Conservation (phyloP, 352 stramenopile genomes). For the Thalassiosira oceanica region DNA sequence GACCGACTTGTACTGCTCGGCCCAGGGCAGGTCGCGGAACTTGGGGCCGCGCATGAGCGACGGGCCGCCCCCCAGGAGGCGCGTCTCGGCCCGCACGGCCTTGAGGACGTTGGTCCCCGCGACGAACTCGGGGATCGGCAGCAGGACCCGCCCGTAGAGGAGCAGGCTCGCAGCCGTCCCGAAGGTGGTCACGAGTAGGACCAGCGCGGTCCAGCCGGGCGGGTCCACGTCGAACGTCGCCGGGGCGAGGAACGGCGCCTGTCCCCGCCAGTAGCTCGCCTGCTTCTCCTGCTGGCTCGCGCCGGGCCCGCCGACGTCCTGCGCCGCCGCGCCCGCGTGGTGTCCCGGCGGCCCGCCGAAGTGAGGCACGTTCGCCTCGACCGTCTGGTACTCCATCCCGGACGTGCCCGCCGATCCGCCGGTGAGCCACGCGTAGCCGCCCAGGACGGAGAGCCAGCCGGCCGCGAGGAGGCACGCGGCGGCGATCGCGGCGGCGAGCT, state of each 20-base stretch:
- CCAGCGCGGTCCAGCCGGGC: conserved; percentile 13
- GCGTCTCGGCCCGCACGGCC: conserved; percentile 38
- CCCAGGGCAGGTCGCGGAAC: conserved; percentile 47
- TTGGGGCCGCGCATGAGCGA: conserved; percentile 11
- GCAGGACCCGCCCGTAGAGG: conserved; percentile 57
- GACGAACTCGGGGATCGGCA: conserved; percentile 68
- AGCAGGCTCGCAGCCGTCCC: conserved; percentile 33
- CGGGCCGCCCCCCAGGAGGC: conserved; percentile 14
- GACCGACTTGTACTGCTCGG: conserved; percentile 66
- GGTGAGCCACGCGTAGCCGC: conserved; percentile 16
- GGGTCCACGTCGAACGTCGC: conserved; percentile 13
- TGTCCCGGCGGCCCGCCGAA: conserved; percentile 5
- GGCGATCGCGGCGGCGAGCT: conserved; percentile 25
- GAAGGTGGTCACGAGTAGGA: conserved; percentile 30
- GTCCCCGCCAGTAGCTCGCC: conserved; percentile 18
- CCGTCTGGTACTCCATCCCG: conserved; percentile 15
- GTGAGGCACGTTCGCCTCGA: conserved; percentile 23
- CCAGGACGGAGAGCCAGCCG: conserved; percentile 23
- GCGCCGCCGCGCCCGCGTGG: not conserved
- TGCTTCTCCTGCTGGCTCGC: not conserved
- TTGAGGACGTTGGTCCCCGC: conserved; percentile 63
- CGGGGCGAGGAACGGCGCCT: conserved; percentile 17
- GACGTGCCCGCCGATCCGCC: conserved; percentile 3
- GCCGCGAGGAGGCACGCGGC: conserved; percentile 7
- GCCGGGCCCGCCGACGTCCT: not conserved